Evolutionary conservation across 2,329 filamentous ascomycete genomes (phyloP), one percentile per base, ranked within the genome.

Genomic region (Fusarium tuaranense): DNA sequence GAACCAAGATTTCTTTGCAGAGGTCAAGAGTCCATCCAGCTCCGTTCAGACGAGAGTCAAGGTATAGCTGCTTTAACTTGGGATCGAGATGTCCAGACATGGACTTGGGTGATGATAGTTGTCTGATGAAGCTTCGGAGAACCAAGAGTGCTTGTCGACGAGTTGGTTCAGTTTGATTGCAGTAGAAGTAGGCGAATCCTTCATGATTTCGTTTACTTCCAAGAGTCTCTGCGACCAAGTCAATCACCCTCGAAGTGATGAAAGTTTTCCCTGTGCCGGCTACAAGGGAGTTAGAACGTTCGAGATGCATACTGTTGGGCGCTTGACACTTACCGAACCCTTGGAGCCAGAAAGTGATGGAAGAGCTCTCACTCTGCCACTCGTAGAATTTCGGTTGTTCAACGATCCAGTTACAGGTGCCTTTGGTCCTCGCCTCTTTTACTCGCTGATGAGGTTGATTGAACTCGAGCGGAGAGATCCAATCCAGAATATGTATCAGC

Each of bases 131-230:
- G 36, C 57, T 60, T 1, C 57, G 8, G n/a, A 60, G 36, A 7
- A 60, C 32, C 2, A 20, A 36, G 7, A 38, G 36, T 4, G 57
- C 22, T 10, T 27, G 16, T 30, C 57, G 14, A 1, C 57, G 22
- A 0, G 5, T 10, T 10, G 34, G 36, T 25, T 60, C 57, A 3
- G 22, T 36, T 27, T 27, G 22, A 3, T 30, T 60, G 18, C 57
- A 60, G 57, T 60, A 60, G 36, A 60, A 41, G 18, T 10, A 60
- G 5, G 57, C 57, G 1, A 60, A n/a, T 1, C 32, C 57, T 10
- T 60, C 57, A 6, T 30, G 16, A 8, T 60, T 36, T 3, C 0
- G 20, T 5, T 34, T 4, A 2, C n/a, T 22, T 16, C 1, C 7
- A 27, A 36, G 32, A 0, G 14, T 60, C 4, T 14, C 7, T 13